Evolutionary conservation across 192 early-diverging fungal species (phyloP).

Genomic region (Spizellomyces punctatus): DNA sequence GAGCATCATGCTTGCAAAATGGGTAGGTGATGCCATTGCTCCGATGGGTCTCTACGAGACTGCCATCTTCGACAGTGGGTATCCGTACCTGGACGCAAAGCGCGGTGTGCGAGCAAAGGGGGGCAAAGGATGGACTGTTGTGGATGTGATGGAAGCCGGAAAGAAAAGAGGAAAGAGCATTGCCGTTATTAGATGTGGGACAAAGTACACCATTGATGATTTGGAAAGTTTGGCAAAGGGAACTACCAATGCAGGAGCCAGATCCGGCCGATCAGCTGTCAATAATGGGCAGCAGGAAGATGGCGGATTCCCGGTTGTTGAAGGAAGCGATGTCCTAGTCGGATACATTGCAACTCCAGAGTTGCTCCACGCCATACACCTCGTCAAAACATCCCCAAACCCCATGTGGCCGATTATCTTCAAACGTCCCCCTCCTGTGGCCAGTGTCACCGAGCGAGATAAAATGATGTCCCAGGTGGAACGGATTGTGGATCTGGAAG

Average conservation of each 20-base stretch:
- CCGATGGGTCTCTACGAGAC: slow-evolving; percentile 70
- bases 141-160: background rate
- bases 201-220: slow-evolving; percentile 5
- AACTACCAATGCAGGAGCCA: background rate
- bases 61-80: slow-evolving; percentile 45
- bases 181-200: background rate
- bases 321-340: slow-evolving; percentile 45
- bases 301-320: slow-evolving; percentile 78
- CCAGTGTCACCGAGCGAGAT: slow-evolving; percentile 10
- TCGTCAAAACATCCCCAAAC: background rate
- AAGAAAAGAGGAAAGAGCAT: background rate
- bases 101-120: background rate
- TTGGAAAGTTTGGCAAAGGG: background rate
- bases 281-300: slow-evolving; percentile 38
- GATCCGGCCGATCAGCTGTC: background rate
- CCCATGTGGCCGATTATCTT: slow-evolving; percentile 17
- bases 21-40: slow-evolving; percentile 72
- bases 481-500: too few species aligned
- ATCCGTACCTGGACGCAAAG: slow-evolving; percentile 55
- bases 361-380: slow-evolving; percentile 62
- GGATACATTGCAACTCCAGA: slow-evolving; percentile 85
- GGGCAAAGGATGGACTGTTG: background rate
- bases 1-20: slow-evolving; percentile 58
- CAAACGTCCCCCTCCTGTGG: slow-evolving; percentile 2
- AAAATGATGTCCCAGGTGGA: background rate